Conservation (phyloP, 441 rosid species). For the Jatropha podagrica region DNA sequence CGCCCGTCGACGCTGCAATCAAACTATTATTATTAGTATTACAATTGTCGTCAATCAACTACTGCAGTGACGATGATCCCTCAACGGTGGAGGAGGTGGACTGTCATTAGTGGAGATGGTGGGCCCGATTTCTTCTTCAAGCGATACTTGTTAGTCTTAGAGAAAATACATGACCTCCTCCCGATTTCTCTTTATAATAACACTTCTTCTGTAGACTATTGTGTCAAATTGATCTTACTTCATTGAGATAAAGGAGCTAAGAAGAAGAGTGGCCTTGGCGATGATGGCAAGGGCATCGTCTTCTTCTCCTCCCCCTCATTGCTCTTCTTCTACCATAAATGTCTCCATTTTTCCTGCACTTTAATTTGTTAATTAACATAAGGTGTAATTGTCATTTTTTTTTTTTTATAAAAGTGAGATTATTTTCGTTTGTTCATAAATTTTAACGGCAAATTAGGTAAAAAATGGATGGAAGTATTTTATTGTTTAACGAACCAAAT, state of each 20-base stretch:
- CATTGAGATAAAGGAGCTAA: not conserved
- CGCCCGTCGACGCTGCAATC: conserved; percentile 20
- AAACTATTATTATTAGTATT: conserved; percentile 20
- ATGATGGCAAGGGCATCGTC: not conserved
- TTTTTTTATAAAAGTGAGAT: too few species aligned
- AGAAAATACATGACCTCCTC: conserved; percentile 42
- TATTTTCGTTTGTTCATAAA: too few species aligned
- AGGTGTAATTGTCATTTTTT: too few species aligned
- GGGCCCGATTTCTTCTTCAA: conserved; percentile 43
- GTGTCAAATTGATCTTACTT: not conserved
- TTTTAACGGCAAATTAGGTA: too few species aligned
- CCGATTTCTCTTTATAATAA: conserved; percentile 41
- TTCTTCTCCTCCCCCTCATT: not conserved
- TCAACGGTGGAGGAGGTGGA: conserved; percentile 37
- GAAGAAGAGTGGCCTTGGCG: not conserved
- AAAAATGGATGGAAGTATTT: too few species aligned
- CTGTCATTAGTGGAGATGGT: conserved; percentile 23
- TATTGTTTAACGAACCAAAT: too few species aligned
- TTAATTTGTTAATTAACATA: too few species aligned
- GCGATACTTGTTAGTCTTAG: conserved; percentile 51
- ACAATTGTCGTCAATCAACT: conserved; percentile 10
- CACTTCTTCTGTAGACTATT: too few species aligned
- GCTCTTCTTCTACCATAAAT: conserved; percentile 2
- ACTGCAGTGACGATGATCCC: conserved; percentile 24
- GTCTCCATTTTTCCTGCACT: too few species aligned